A percentile compares a stretch with the other conserved stretches of the same genome.
phyloP scores from a whole-genome alignment of 495 filamentous ascomycete species.

The Penicillium silybi region DNA sequence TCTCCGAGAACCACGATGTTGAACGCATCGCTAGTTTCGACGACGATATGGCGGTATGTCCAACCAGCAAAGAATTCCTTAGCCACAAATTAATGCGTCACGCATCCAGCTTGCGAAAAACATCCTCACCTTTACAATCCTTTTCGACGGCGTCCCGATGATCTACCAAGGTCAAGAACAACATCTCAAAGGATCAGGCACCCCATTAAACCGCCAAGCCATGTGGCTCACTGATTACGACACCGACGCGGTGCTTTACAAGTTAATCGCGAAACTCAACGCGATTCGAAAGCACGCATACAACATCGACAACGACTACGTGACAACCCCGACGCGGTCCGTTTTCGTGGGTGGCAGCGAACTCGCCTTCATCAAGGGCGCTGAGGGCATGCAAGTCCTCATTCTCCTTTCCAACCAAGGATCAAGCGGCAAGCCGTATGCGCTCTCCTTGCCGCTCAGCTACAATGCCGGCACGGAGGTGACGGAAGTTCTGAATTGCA shows the following conservation, averaged over 20 bases:
- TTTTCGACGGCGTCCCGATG: conserved; percentile 64
- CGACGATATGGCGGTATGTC: conserved; percentile 37
- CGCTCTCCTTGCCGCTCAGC: conserved; percentile 38
- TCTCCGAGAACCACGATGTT: conserved; percentile 78
- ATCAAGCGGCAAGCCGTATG: conserved; percentile 34
- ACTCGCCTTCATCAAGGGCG: conserved; percentile 62
- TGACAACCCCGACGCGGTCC: conserved; percentile 45
- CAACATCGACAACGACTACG: conserved; percentile 41
- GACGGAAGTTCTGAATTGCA: conserved; percentile 51
- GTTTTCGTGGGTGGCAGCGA: conserved; percentile 53
- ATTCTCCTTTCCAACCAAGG: conserved; percentile 59
- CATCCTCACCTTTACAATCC: conserved; percentile 65
- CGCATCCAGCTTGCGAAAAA: conserved; percentile 53
- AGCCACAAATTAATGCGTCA: not conserved
- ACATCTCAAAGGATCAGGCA: conserved; percentile 53
- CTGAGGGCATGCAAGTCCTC: conserved; percentile 49
- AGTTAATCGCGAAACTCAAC: conserved; percentile 54
- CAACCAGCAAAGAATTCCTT: not conserved
- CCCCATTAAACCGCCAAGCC: conserved; percentile 69
- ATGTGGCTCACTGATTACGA: conserved; percentile 66
- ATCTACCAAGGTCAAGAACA: conserved; percentile 73
- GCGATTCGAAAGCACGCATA: conserved; percentile 55
- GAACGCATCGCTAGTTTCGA: conserved; percentile 53
- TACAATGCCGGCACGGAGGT: conserved; percentile 33
- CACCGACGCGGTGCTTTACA: conserved; percentile 57